phyloP scores from a whole-genome alignment of 2,329 filamentous ascomycete genomes.

The Aspergillus tamarii region DNA sequence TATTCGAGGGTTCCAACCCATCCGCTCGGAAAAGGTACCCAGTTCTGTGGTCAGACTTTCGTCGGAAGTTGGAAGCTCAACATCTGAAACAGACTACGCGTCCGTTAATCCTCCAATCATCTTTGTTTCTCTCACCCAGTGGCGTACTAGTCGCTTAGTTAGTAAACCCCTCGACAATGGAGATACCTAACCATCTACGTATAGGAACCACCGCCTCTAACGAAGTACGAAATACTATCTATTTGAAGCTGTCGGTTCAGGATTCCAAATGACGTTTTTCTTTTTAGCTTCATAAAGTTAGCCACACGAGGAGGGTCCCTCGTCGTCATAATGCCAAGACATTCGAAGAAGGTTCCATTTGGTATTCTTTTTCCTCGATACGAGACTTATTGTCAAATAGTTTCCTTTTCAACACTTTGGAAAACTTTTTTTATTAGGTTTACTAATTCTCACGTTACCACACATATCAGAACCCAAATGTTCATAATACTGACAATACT shows the following conservation, averaged over 20 bases:
- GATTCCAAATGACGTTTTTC: not conserved
- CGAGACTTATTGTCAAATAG: not conserved
- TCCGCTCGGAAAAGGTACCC: not conserved
- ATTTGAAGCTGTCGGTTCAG: not conserved
- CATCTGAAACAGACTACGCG: conserved; percentile 27
- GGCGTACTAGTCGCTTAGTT: conserved; percentile 7
- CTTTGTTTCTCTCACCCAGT: not conserved
- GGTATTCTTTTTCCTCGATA: not conserved
- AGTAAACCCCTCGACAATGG: conserved; percentile 2
- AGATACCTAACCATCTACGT: conserved; percentile 1
- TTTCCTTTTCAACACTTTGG: not conserved
- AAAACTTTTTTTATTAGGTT: not conserved
- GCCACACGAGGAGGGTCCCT: conserved; percentile 5
- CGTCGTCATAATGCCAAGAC: conserved; percentile 1
- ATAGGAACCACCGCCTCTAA: not conserved
- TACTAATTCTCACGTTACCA: not conserved
- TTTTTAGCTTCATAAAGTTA: not conserved
- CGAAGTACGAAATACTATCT: not conserved
- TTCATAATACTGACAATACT: not conserved
- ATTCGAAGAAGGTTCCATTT: conserved; percentile 12
- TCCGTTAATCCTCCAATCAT: conserved; percentile 19
- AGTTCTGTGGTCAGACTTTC: conserved; percentile 3
- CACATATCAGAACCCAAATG: not conserved
- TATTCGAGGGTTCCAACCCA: conserved; percentile 1
- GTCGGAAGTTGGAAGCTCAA: conserved; percentile 9